Evolutionary conservation across 768 basidiomycete genomes (phyloP), one percentile per base, ranked within the genome.

Genomic region (Fomitopsis pulvina): DNA sequence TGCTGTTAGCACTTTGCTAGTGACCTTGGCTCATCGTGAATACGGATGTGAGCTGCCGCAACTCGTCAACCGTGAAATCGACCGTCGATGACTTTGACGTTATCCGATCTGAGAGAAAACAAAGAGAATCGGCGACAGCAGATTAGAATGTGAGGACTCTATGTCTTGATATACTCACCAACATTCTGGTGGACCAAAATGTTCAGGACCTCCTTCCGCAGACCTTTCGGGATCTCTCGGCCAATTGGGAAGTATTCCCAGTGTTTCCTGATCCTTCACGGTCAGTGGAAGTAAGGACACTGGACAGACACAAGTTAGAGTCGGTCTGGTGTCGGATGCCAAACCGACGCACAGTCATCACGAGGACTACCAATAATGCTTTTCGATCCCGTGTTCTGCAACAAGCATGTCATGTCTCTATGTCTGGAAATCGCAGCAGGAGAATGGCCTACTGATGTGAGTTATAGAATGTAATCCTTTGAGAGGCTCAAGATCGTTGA

Each of bases 111-210:
- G 34, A 7, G 18, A 12, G 34, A 7, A 32, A 32, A 32, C 8
- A 8, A 7, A 32, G 30, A 16, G 8, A 8, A 8, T 16, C 34
- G 34, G 14, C 14, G 34, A 37, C 4, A 32, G 8, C 30, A 37
- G 34, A 37, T 37, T 37, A 16, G 2, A 16, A 32, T 16, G 2
- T 25, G 2, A 5, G 18, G 8, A 10, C 1, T 4, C 16, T 45
- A 14, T 41, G 27, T 5, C 34, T 9, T 14, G 25, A 4, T 18
- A 14, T 22, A 7, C 71, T 43, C 47, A 78, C 79, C 64, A 12
- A 76, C 58, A 56, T 75, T 73, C 3, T 66, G 61, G n/a, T 64
- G 55, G 1, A 64, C 61, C 7, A 63, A 66, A 1, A 71, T 66
- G 3, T 75, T 77, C 38, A 64, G 61, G 2, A 62, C 69, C 11